phyloP scores from a whole-genome alignment of 1,139 yeast genomes.

The Dujonia santamariae region DNA sequence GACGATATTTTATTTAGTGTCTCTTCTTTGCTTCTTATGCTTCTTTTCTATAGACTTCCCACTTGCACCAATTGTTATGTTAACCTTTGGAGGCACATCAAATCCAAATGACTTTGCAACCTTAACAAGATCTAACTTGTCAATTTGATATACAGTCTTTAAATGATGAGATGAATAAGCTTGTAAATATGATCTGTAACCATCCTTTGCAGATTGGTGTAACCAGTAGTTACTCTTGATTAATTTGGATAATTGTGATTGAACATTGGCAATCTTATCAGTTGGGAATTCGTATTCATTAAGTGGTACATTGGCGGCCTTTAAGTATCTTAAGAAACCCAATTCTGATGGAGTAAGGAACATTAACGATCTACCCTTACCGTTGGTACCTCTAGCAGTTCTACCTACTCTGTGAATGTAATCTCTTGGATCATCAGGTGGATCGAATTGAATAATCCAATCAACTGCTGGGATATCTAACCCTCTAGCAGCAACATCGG shows the following conservation, averaged over 20 bases:
- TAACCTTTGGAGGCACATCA: constrained; percentile 94
- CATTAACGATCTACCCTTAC: constrained; percentile 93
- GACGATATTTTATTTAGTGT: background rate
- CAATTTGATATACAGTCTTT: constrained; percentile 94
- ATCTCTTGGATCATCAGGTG: constrained; percentile 99
- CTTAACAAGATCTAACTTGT: constrained; percentile 87
- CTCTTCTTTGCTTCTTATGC: constrained; percentile 48
- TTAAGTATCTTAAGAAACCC: constrained; percentile 89
- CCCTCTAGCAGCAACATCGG: constrained; percentile 98
- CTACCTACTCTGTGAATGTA: constrained; percentile 98
- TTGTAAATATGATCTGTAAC: constrained; percentile 92
- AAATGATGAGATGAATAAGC: constrained; percentile 96
- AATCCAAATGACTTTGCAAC: constrained; percentile 96
- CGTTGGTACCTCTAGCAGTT: constrained; percentile 93
- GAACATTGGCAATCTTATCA: constrained; percentile 92
- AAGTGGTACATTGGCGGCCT: constrained; percentile 95
- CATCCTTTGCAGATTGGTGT: constrained; percentile 95
- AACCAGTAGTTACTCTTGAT: constrained; percentile 91
- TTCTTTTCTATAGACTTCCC: constrained; percentile 59
- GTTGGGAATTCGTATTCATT: constrained; percentile 96
- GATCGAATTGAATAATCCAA: constrained; percentile 97
- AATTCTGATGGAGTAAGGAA: constrained; percentile 90
- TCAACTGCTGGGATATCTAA: constrained; percentile 96
- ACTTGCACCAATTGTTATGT: constrained; percentile 91
- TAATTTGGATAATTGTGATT: constrained; percentile 85